Evolutionary conservation across 108 stramenopile species (phyloP).

Genomic region (Fistulifera solaris): DNA sequence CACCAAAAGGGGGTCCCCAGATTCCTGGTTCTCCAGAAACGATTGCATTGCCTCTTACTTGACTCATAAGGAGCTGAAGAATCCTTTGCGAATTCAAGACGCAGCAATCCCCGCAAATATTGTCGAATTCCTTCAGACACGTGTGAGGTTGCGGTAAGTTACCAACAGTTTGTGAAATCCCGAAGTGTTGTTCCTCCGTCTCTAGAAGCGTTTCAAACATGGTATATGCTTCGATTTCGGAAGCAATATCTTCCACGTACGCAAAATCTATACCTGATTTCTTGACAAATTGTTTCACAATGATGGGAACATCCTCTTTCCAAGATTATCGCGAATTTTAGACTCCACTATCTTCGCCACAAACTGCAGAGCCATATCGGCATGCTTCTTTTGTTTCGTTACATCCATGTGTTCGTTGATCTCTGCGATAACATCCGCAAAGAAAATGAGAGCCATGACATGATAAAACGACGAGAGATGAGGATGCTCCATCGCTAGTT

Average conservation of each 20-base stretch:
- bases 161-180: too few species aligned
- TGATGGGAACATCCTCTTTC: too few species aligned
- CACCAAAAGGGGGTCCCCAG: not conserved
- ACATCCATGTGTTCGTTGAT: too few species aligned
- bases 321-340: not conserved
- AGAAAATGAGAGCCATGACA: slow-evolving; percentile 3
- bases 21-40: not conserved
- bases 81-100: slow-evolving; percentile 11
- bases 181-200: too few species aligned
- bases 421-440: not conserved
- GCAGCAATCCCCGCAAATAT: slow-evolving; percentile 8
- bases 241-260: too few species aligned
- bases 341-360: slow-evolving; percentile 5
- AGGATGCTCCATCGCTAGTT: slow-evolving; percentile 2
- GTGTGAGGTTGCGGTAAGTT: too few species aligned
- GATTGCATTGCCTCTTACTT: not conserved
- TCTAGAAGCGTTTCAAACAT: too few species aligned
- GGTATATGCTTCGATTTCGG: too few species aligned
- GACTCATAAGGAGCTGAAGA: not conserved
- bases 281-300: too few species aligned
- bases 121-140: too few species aligned
- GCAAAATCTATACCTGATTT: too few species aligned
- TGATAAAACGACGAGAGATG: slow-evolving; percentile 5
- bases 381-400: not conserved
- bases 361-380: slow-evolving; percentile 1